A percentile compares a stretch with the other conserved stretches of the same genome.
phyloP scores from a whole-genome alignment of 805 yeast genomes.

The Yamadazyma takamatsuzukensis region DNA sequence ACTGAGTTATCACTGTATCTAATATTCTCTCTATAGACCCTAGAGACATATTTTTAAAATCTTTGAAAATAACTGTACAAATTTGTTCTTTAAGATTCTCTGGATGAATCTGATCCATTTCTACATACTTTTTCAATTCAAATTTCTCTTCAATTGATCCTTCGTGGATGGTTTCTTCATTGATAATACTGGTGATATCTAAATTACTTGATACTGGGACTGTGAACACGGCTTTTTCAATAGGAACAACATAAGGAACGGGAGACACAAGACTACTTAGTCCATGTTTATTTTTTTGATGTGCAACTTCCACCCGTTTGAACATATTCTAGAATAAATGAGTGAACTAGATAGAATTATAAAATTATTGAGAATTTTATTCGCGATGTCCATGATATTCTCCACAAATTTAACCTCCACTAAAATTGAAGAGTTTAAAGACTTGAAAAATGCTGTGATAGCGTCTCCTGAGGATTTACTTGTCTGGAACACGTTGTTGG shows the following conservation, averaged over 20 bases:
- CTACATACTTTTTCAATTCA: constrained; percentile 18
- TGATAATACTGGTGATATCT: constrained; percentile 15
- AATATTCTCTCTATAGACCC: constrained; percentile 32
- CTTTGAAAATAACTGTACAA: constrained; percentile 26
- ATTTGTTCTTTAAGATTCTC: constrained; percentile 33
- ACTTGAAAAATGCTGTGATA: constrained; percentile 5
- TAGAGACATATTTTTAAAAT: constrained; percentile 29
- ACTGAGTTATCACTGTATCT: constrained; percentile 16
- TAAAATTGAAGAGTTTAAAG: constrained; percentile 9
- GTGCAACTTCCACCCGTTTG: too few relatives aligned
- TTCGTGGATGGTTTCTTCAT: constrained; percentile 8
- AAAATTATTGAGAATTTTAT: too few relatives aligned
- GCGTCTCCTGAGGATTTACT: constrained; percentile 27
- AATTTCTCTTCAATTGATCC: constrained; percentile 13
- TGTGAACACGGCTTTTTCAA: constrained; percentile 5
- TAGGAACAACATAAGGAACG: constrained; percentile 4
- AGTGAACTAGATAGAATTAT: too few relatives aligned
- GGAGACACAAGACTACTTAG: not conserved
- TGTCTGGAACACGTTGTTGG: constrained; percentile 39
- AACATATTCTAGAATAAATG: too few relatives aligned
- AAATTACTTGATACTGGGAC: constrained; percentile 15
- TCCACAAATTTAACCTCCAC: constrained; percentile 1
- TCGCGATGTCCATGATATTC: too few relatives aligned
- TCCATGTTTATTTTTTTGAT: too few relatives aligned
- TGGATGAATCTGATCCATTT: constrained; percentile 28